These are phyloP conservation scores for Agrocybe praecox DNA, from an alignment of 768 basidiomycete species.

Conservation along the genomic window DNA sequence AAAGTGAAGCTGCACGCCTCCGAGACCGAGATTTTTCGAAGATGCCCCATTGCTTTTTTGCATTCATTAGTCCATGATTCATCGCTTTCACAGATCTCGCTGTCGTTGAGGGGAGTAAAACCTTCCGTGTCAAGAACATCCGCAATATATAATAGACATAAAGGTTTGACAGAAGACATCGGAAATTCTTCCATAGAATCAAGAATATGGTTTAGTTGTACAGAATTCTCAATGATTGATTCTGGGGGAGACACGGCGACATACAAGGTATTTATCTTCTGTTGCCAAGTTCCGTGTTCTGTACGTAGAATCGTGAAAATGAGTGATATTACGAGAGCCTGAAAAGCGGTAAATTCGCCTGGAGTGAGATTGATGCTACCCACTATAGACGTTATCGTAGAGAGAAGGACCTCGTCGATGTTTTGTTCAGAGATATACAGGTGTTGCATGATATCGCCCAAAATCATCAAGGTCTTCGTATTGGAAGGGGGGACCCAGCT, in stretches of 20 bases:
- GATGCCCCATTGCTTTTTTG: background rate
- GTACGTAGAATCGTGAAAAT: background rate
- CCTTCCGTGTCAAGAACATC: background rate
- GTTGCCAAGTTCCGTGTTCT: background rate
- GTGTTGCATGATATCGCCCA: conserved; percentile 4
- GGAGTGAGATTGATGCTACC: background rate
- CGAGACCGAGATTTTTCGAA: background rate
- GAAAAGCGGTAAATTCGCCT: conserved; percentile 1
- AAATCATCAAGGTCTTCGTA: conserved; percentile 6
- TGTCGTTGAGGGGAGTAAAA: background rate
- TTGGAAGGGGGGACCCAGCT: background rate
- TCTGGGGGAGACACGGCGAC: background rate
- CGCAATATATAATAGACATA: conserved; percentile 1
- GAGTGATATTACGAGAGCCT: conserved; percentile 1
- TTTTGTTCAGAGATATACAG: background rate
- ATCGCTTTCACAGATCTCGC: background rate
- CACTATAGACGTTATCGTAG: background rate
- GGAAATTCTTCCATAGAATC: background rate
- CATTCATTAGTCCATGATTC: background rate
- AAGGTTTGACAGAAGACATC: background rate
- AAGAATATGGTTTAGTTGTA: background rate
- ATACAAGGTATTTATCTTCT: background rate
- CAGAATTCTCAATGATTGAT: background rate
- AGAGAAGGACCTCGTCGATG: background rate
- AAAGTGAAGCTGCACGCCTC: background rate